Base-by-base conservation (phyloP, 2,329 filamentous ascomycete species). In the Penicillium sclerotigenum region DNA sequence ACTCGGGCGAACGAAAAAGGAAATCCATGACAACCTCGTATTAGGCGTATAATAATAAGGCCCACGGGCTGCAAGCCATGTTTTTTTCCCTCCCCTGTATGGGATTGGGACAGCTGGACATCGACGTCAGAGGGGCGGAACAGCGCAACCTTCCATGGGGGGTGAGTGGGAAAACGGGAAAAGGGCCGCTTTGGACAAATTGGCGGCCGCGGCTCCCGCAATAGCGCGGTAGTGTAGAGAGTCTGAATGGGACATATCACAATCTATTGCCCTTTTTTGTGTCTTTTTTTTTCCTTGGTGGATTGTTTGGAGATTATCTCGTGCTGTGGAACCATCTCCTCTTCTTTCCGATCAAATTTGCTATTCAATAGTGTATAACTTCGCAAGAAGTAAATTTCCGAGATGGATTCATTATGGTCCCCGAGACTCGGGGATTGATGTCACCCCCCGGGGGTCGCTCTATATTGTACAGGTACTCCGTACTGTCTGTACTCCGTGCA, bases 121-220 rank as follows among this genome's bases (percentile, higher is more conserved):
- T 54, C 65, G 63, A 68, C 67, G 68, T 70, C 68, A 70, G 66
- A 63, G 63, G 28, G 57, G 57, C 54, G 59, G 59, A 60, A 59
- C 56, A 63, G 56, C 46, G 42, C 47, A 11, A 29, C 47, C 34
- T 36, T 36, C 9, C n/a, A 40, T 38, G 31, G 41, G 31, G 24
- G 38, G 20, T 41, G 14, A 10, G 42, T 45, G 43, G 43, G 29
- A 33, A 46, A 52, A 46, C 40, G 40, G 37, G 22, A 34, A 40
- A 46, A 46, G 13, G 47, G 26, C 53, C 52, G 34, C 36, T 50
- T 41, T 37, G 31, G 40, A 9, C 33, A 55, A 55, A 54, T 62
- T 66, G 62, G 66, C 60, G 65, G 61, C 28, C 60, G 63, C 61
- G 60, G 60, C 63, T 65, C 37, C 48, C 26, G 55, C 55, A 64